phyloP scores from a whole-genome alignment of 1,284 basidiomycete species.

The Takashimella tepidaria region DNA sequence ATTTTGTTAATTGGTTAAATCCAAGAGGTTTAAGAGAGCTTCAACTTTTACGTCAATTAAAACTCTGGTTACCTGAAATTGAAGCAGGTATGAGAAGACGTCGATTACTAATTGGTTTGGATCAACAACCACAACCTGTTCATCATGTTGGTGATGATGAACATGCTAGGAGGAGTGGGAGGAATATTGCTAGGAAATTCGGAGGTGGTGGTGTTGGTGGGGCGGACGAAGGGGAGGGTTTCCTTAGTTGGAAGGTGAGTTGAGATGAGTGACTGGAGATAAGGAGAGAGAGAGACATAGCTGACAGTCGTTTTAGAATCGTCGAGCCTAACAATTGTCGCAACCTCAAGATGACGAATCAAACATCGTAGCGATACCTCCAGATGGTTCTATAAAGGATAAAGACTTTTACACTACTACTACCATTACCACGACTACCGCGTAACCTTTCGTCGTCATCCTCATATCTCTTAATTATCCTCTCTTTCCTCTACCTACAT shows the following conservation, averaged over 20 bases:
- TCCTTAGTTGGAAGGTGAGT: conserved; percentile 36
- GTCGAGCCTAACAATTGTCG: too few species aligned
- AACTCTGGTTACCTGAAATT: conserved; percentile 81
- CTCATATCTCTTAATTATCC: too few species aligned
- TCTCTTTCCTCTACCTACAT: too few species aligned
- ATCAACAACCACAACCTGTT: conserved; percentile 6
- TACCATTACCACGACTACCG: too few species aligned
- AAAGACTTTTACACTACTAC: too few species aligned
- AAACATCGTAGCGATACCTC: too few species aligned
- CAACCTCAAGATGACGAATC: too few species aligned
- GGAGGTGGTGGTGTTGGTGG: conserved; percentile 13
- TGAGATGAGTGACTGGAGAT: not conserved
- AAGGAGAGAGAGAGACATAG: too few species aligned
- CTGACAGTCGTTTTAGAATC: too few species aligned
- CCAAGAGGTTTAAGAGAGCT: conserved; percentile 82
- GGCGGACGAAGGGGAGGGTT: conserved; percentile 27
- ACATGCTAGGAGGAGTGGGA: conserved; percentile 14
- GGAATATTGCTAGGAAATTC: too few species aligned
- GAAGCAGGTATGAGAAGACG: conserved; percentile 61
- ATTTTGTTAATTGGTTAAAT: conserved; percentile 83
- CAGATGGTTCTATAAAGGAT: too few species aligned
- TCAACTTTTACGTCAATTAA: conserved; percentile 70
- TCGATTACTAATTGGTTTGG: conserved; percentile 27
- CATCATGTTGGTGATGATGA: conserved; percentile 8
- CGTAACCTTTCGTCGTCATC: too few species aligned